Base-by-base conservation (phyloP, 768 basidiomycete species). In the Lentinula guzmanii region DNA sequence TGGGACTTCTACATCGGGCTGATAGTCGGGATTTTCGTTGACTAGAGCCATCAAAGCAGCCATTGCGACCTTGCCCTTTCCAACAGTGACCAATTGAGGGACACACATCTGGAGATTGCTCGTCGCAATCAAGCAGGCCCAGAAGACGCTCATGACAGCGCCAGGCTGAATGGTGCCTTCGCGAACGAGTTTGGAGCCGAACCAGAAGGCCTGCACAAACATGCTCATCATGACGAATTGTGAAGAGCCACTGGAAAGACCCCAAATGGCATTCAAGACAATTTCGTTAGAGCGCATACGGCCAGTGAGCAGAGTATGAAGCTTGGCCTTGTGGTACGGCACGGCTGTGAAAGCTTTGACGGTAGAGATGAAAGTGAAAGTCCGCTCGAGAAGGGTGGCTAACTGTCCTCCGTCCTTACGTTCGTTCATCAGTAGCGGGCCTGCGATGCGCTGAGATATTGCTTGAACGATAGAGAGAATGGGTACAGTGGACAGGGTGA, bases 171-270 rank as follows among this genome's bases (percentile, higher is more conserved):
- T 79, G 63, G 79, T 84, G 15, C 89, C 90, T 11, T 87, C 79
- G n/a, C 85, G 75, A n/a, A 99, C 93, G 56, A 97, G 82, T 69
- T 90, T 87, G 2, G 89, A 82, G 11, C 95, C 96, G 68, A 89
- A 98, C 95, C 96, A 98, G 74, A 98, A 98, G 0, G 89, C 95
- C 68, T 94, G 89, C 7, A 98, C 93, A 74, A 98, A 99, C 86
- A 97, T 95, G 31, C 83, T 83, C 81, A 95, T 87, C 67, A 90
- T 83, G 61, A 90, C 79, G 70, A 97, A 95, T 67, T 95, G 92
- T 2, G 82, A 83, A 13, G 87, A 62, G 18, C 84, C 89, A 1
- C 80, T 74, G 4, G 87, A 85, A 39, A 86, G 33, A 1, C 89
- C 92, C 94, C 95, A 98, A 3, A 95, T 78, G 24, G 77, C 70